phyloP scores from a whole-genome alignment of 2,329 filamentous ascomycete species.

The Neoscytalidium dimidiatum region DNA sequence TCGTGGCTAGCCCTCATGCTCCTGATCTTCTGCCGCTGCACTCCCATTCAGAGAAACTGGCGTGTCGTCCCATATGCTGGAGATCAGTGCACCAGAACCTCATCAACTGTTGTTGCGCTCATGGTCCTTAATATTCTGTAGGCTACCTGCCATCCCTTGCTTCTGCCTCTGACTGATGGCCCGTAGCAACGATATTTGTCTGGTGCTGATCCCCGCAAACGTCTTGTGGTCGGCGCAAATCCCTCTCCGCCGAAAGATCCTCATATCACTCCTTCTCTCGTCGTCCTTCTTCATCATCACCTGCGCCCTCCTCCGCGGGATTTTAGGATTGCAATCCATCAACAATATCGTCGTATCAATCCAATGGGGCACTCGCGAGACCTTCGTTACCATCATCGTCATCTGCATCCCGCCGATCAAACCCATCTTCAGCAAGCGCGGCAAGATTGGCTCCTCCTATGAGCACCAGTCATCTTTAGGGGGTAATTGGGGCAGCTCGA shows the following conservation, averaged over 20 bases:
- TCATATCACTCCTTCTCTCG: constrained; percentile 44
- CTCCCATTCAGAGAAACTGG: constrained; percentile 43
- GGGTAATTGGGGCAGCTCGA: too few species aligned
- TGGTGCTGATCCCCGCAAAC: constrained; percentile 45
- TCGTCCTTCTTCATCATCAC: constrained; percentile 49
- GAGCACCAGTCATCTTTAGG: too few species aligned
- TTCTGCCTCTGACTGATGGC: not conserved
- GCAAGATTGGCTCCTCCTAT: constrained; percentile 37
- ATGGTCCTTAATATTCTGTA: constrained; percentile 38
- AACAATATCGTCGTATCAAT: constrained; percentile 39
- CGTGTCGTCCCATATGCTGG: constrained; percentile 46
- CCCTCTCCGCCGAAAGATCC: constrained; percentile 39
- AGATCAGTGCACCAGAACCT: constrained; percentile 38
- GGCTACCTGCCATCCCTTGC: not conserved
- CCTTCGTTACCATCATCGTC: constrained; percentile 48
- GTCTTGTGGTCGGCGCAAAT: constrained; percentile 45
- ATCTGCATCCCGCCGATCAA: constrained; percentile 47
- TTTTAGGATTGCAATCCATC: constrained; percentile 40
- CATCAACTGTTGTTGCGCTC: constrained; percentile 38
- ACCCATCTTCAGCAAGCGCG: constrained; percentile 59
- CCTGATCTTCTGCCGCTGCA: constrained; percentile 41
- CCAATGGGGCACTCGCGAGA: constrained; percentile 49
- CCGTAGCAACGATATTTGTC: constrained; percentile 42
- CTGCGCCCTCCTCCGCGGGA: constrained; percentile 45
- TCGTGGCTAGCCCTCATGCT: constrained; percentile 38